Evolutionary conservation across 768 basidiomycete species (phyloP), one percentile per base, ranked within the genome.

Genomic region (Collybiopsis confluens): DNA sequence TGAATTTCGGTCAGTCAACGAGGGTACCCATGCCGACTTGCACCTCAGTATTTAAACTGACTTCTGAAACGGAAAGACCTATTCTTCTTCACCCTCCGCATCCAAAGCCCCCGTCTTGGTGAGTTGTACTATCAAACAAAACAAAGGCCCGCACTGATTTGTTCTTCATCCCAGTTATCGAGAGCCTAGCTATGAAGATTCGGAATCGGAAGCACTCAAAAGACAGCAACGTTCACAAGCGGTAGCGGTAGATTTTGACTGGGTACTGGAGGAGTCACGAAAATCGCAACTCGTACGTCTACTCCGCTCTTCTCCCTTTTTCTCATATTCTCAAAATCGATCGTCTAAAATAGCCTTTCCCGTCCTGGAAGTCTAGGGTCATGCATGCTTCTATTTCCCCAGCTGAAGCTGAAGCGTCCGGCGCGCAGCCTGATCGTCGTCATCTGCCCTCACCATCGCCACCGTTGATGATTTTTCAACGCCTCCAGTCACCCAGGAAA

Each of bases 191-290:
- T 52, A 52, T n/a, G 50, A 52, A 26, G 50, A 52, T 28, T 38
- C 50, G 13, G 24, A 26, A n/a, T 16, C 30, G 23, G 50, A 52
- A 9, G 40, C 38, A 6, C 8, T 30, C 1, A 41, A 35, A 26
- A 26, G 50, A 21, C 50, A 38, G 3, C 23, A 52, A 27, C 9
- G 18, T 2, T 16, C 38, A 10, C 26, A 52, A 42, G 38, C 50
- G 27, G 40, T 52, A 6, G 50, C 50, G 8, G 50, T 52, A 26
- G 50, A 52, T 52, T 52, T 27, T 23, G 50, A 41, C 8, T 52
- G 50, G 50, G 41, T 52, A 15, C 26, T 52, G 24, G 10, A 37
- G 18, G 50, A 52, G 18, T 52, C 50, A 3, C n/a, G 15, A 8
- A 52, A 41, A 27, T 11, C 38, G 7, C 30, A 43, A 3, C 10